Base-by-base conservation (phyloP, 2,329 filamentous ascomycete species). In the Aspergillus terreus region DNA sequence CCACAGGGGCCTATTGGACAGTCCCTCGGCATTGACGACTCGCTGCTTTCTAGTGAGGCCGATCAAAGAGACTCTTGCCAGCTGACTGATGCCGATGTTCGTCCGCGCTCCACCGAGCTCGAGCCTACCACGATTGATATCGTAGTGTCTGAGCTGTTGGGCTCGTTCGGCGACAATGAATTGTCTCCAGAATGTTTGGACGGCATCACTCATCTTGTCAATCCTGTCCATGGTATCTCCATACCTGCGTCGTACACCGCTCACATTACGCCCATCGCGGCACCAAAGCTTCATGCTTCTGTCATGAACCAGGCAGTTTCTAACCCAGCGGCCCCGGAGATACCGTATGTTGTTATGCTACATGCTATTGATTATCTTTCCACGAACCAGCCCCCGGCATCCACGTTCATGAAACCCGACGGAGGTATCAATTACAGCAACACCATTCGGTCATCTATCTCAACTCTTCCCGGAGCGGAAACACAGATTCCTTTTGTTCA, bases 101-200 rank as follows among this genome's bases (percentile, higher is more conserved):
- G 58, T 80, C 82, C 59, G 84, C 41, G 38, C 11, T 32, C 58
- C 11, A 25, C 58, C 9, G 52, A 56, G 35, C 40, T 55, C 50
- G 45, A 57, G 36, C 45, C 62, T 38, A 71, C 71, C 38, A 71
- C 71, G 17, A 70, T 99, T 40, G 94, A 99, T 69, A 96, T 99
- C 49, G 76, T 99, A 3, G 85, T 99, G 25, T 96, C 92, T 2
- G 94, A 99, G 71, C 82, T 99, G 0, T 82, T 99, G 0, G 94
- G 72, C 35, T 96, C 92, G 2, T 99, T 97, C 66, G 94, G 86
- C 21, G 94, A 99, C 72, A 99, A 99, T 65, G 94, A 99, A 72
- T 82, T 99, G 9, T 96, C 90, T 0, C 94, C 94, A 0, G 94
- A 99, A 74, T 99, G 94, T 64, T 80, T 99, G 10, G 94, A 99